Evolutionary conservation across 345 rosid species (phyloP), one percentile per base, ranked within the genome.

Genomic region (Heritiera fomes): DNA sequence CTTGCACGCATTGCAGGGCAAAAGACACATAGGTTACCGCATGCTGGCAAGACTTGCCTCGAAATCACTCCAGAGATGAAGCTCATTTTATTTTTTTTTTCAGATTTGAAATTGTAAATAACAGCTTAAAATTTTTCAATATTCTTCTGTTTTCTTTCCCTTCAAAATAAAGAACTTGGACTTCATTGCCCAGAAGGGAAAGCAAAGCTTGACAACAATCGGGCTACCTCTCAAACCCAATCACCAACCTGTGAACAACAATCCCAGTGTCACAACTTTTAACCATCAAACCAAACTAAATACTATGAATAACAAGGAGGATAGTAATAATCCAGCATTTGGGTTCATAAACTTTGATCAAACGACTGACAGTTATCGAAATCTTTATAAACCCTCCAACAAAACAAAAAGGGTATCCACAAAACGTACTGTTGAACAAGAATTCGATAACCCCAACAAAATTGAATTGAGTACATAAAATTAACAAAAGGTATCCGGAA

Each of bases 1-100:
- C 99, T 88, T 18, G 99, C 87, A 79, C 98, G 87, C 83, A 97
- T 55, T 14, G 88, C 90, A 38, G 99, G 98, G 84, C 97, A 97
- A 81, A 91, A 88, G 84, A 87, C 84, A 83, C 99, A 97, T 82
- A 97, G 94, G 81, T 87, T 90, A 46, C 98, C 98, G 75, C 99
- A 96, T 76, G 85, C 92, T 23, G 99, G 98, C 90, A 96, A 81
- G 41, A 95, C 88, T 86, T 91, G 93, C 91, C 99, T 90, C 56
- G 98, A 93, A 83, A 97, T 80, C 4, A 91, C 85, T 17, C 98
- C 97, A 18, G 97, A 90, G 74, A 94, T 79, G 7, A 79, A 72
- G 55, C 92, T 91, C 99, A 93, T 73, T 38, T 13, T 55, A 10
- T 71, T 1, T 12, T 8, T 34, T 34, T 91, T 71, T 83, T 84